These are phyloP conservation scores for Corymbia calophylla DNA, from an alignment of 441 rosid genomes.

Conservation along the genomic window DNA sequence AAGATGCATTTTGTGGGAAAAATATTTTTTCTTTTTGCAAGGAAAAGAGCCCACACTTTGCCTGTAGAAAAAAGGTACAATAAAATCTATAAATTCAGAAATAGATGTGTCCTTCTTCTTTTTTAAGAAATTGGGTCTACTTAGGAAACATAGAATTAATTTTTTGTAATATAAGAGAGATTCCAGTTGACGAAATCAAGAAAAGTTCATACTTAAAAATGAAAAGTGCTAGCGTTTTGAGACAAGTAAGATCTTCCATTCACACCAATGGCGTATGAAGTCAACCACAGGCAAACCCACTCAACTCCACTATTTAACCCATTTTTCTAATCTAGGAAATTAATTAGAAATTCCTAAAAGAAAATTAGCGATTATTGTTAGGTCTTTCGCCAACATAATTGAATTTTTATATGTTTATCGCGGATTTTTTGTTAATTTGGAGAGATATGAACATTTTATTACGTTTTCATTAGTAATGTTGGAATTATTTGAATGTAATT, in stretches of 20 bases:
- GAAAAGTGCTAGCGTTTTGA: neutral
- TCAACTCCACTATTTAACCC: neutral
- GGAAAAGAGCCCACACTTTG: neutral
- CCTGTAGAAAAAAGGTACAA: neutral
- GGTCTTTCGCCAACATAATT: no score
- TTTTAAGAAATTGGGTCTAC: neutral
- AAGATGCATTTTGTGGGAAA: neutral
- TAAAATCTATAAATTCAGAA: neutral
- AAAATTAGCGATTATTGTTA: no score
- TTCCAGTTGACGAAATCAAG: neutral
- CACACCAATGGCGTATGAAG: no score
- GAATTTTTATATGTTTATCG: no score
- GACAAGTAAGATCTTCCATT: no score
- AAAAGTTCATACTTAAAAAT: neutral
- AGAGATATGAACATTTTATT: no score
- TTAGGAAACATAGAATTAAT: rapidly evolving
- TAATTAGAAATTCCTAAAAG: neutral
- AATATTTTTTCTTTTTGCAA: neutral
- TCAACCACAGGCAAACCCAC: neutral
- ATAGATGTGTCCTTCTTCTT: neutral
- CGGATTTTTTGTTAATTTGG: neutral
- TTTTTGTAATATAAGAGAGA: neutral
- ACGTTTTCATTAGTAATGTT: no score
- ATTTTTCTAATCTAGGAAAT: neutral
- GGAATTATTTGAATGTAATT: neutral